phyloP scores from a whole-genome alignment of 768 basidiomycete species.

The Tubosaeta sp. region DNA sequence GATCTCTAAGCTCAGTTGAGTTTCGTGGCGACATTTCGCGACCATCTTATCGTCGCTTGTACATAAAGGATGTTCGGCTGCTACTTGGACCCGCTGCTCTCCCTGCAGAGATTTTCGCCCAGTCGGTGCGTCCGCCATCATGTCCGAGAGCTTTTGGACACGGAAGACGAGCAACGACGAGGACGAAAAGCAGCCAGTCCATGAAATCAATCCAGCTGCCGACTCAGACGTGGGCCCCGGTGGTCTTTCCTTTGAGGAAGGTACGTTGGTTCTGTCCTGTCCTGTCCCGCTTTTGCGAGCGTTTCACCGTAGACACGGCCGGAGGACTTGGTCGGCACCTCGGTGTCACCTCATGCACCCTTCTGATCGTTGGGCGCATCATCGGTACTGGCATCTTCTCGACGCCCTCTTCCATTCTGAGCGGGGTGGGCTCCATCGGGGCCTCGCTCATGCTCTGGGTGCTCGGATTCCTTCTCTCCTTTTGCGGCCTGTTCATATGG shows the following conservation, averaged over 20 bases:
- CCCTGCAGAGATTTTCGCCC: not conserved
- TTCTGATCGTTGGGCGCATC: conserved; percentile 54
- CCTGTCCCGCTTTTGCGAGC: not conserved
- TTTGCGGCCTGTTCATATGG: conserved; percentile 60
- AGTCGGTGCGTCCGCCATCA: not conserved
- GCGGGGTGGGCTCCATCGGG: conserved; percentile 52
- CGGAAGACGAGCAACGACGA: not conserved
- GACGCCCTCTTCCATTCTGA: conserved; percentile 56
- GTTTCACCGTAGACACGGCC: conserved; percentile 36
- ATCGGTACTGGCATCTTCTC: conserved; percentile 67
- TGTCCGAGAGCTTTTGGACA: conserved; percentile 8
- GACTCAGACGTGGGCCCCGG: conserved; percentile 32
- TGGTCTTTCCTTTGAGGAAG: conserved; percentile 48
- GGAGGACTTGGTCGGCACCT: conserved; percentile 58
- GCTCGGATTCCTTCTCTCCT: conserved; percentile 54
- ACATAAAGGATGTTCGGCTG: not conserved
- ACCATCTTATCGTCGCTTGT: not conserved
- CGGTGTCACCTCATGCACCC: conserved; percentile 53
- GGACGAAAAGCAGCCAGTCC: not conserved
- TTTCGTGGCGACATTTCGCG: not conserved
- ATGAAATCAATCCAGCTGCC: conserved; percentile 5
- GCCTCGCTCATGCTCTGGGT: conserved; percentile 64
- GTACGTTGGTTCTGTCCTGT: conserved; percentile 17
- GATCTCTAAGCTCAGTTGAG: not conserved
- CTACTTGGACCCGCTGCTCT: conserved; percentile 3